Evolutionary conservation across 768 basidiomycete genomes (phyloP), one percentile per base, ranked within the genome.

Genomic region (Nevesoporus exiguus): DNA sequence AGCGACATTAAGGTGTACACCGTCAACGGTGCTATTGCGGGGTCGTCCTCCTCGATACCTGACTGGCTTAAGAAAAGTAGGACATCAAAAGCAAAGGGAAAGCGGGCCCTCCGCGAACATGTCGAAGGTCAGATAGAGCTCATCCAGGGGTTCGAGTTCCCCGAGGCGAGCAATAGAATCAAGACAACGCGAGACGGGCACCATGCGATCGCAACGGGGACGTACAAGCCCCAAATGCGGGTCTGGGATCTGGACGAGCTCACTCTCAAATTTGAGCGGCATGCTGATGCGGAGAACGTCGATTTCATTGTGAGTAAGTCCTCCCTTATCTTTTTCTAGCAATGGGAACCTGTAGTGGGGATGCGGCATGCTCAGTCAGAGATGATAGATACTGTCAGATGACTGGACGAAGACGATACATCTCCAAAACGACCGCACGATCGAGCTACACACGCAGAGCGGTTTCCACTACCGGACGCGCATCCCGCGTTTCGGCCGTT

Each of bases 371-470:
- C 54, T 58, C 49, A 57, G 39, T 13, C 37, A 36, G 36, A 25
- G 14, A 42, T 36, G 56, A 7, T 71, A 97, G 94, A 86, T 93
- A 62, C 78, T 98, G 8, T 98, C 95, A 1, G 90, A 95, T 65
- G 96, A 98, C 76, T 98, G 96, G 96, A 98, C 96, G 7, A 98
- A 98, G 69, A 87, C 91, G n/a, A 79, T 98, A 57, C 94, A 97
- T 69, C 80, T 99, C 2, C 97, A 98, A 79, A 87, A 88, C 47
- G 94, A 98, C 75, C 86, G 97, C n/a, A 90, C 91, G 5, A 71
- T 99, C 51, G 92, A 94, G 64, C 77, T 99, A 6, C 97, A 99
- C 68, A 96, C 92, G 0, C 97, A 98, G 69, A 83, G 90, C 43
- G 93, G 93, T 0, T 82, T 94, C 55, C 91, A 98, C 70, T 92